phyloP scores from a whole-genome alignment of 1,284 basidiomycete genomes.

The Rhodotorula glutinis region DNA sequence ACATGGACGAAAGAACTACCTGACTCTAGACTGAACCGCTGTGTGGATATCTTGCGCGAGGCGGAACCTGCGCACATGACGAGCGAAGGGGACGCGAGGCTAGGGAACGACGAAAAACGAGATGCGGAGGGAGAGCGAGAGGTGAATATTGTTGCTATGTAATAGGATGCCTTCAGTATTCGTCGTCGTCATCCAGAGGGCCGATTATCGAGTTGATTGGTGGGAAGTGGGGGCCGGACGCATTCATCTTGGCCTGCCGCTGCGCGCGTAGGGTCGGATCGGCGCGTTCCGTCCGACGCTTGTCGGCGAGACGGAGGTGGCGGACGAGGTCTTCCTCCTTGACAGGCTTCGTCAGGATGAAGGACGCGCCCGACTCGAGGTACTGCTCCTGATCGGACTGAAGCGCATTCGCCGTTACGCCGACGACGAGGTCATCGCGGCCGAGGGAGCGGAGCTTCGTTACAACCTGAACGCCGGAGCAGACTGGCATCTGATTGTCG shows the following conservation, averaged over 20 bases:
- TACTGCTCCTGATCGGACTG: slow-evolving; percentile 70
- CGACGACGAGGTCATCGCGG: slow-evolving; percentile 49
- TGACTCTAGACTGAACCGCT: no score
- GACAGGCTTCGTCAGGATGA: slow-evolving; percentile 66
- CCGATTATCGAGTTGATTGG: slow-evolving; percentile 2
- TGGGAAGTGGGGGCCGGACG: slow-evolving; percentile 12
- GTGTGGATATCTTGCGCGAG: no score
- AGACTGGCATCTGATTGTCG: slow-evolving; percentile 37
- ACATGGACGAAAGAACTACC: no score
- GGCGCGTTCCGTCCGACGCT: slow-evolving; percentile 1
- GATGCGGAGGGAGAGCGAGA: no score
- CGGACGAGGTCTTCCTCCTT: slow-evolving; percentile 51
- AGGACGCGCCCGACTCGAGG: slow-evolving; percentile 52
- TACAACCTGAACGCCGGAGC: slow-evolving; percentile 72
- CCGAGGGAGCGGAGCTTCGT: slow-evolving; percentile 64
- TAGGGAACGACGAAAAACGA: no score
- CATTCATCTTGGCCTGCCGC: slow-evolving; percentile 3
- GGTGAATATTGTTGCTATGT: no score
- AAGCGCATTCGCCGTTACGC: slow-evolving; percentile 59
- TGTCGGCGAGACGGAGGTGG: slow-evolving; percentile 8
- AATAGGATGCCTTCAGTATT: no score
- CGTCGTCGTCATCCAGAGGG: slow-evolving; percentile 7
- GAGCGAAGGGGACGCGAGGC: no score
- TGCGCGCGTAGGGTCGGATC: slow-evolving; percentile 3
- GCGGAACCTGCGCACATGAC: no score